Percentiles rank a stretch among this genome's conserved stretches.
These are phyloP conservation scores for Microdochium bolleyi DNA, from an alignment of 2,329 filamentous ascomycete genomes.

Conservation along the genomic window DNA sequence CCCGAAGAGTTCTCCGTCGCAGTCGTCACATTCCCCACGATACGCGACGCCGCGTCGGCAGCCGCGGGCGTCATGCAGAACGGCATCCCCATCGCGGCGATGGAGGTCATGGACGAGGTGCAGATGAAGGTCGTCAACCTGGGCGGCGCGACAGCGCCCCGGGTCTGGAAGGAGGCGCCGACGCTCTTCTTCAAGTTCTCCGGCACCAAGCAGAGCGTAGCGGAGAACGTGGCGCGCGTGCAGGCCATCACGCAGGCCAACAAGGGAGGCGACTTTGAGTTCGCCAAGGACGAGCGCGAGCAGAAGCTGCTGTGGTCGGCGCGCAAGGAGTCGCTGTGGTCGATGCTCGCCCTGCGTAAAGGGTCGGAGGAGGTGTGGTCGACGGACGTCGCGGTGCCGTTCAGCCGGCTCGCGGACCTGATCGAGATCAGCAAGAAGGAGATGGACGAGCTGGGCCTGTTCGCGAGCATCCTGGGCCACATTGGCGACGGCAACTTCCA, in stretches of 20 bases:
- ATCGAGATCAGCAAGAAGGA: conserved; percentile 82
- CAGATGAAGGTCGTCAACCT: conserved; percentile 80
- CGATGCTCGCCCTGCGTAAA: conserved; percentile 63
- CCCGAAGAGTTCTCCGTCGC: conserved; percentile 72
- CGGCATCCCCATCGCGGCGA: conserved; percentile 64
- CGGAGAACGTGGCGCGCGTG: conserved; percentile 67
- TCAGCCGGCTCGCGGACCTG: conserved; percentile 66
- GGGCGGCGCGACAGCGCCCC: conserved; percentile 58
- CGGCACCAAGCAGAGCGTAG: conserved; percentile 69
- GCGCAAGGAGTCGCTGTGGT: conserved; percentile 78
- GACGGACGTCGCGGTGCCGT: conserved; percentile 77
- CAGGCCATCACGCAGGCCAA: conserved; percentile 58
- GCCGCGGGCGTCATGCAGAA: conserved; percentile 70
- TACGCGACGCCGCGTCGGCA: conserved; percentile 66
- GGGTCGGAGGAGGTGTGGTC: conserved; percentile 68
- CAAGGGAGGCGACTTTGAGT: conserved; percentile 63
- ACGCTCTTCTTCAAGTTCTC: conserved; percentile 84
- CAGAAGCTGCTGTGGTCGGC: conserved; percentile 73
- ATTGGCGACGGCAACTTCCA: conserved; percentile 95
- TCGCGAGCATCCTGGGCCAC: conserved; percentile 82
- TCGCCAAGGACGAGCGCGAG: conserved; percentile 63
- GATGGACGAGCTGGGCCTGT: conserved; percentile 76
- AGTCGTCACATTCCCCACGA: conserved; percentile 70
- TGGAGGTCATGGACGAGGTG: conserved; percentile 85
- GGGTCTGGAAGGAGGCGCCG: conserved; percentile 66